Conservation (phyloP, 2,329 filamentous ascomycete genomes). For the Penicillium glabrum region DNA sequence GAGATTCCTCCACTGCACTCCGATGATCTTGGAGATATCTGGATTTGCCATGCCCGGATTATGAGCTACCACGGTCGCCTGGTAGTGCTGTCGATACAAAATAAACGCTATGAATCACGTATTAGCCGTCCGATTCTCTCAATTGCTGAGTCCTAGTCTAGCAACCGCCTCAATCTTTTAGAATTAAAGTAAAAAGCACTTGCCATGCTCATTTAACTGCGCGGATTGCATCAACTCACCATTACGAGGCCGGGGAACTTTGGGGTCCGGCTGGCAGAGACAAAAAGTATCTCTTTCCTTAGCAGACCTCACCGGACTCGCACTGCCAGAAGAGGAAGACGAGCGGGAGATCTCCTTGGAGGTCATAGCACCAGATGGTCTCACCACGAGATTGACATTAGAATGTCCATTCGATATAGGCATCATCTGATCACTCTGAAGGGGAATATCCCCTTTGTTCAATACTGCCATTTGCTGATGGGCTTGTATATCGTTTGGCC, state of each 20-base stretch:
- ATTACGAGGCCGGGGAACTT: constrained; percentile 70
- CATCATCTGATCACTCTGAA: neutral
- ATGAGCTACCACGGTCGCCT: constrained; percentile 74
- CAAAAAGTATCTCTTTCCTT: constrained; percentile 58
- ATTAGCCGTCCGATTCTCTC: neutral
- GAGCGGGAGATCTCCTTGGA: constrained; percentile 27
- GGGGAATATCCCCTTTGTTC: constrained; percentile 22
- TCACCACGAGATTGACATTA: neutral
- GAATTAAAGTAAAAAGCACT: constrained; percentile 21
- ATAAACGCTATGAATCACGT: constrained; percentile 73
- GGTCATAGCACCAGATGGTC: constrained; percentile 7
- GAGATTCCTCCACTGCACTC: constrained; percentile 84
- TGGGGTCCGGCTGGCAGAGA: constrained; percentile 69
- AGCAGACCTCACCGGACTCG: constrained; percentile 36
- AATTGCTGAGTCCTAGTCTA: neutral
- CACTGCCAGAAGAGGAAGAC: constrained; percentile 29
- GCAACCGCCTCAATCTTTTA: neutral
- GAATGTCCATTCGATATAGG: neutral
- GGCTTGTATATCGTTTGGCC: constrained; percentile 18
- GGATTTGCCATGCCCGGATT: constrained; percentile 92
- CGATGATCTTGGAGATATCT: constrained; percentile 96
- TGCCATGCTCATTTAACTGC: constrained; percentile 18
- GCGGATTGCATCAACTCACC: constrained; percentile 51
- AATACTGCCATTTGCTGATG: constrained; percentile 27
- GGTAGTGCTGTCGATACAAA: constrained; percentile 90